These are phyloP conservation scores for Sugiyamaella novakii DNA, from an alignment of 1,139 yeast species.

Conservation along the genomic window DNA sequence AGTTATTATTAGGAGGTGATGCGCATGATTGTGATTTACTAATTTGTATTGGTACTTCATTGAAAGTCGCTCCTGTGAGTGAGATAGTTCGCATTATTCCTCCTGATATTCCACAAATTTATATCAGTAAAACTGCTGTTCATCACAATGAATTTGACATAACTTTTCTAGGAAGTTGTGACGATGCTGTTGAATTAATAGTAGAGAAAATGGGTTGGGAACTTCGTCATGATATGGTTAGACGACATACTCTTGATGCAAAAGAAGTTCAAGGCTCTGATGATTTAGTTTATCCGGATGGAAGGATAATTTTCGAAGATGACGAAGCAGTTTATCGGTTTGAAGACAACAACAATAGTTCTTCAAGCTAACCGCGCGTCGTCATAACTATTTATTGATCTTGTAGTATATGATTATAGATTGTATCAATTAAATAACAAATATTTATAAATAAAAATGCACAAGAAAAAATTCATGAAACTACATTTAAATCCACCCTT, in stretches of 20 bases:
- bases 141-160: conserved; percentile 80
- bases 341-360: not conserved
- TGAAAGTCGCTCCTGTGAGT: conserved; percentile 95
- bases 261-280: conserved; percentile 1
- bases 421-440: conserved; percentile 1
- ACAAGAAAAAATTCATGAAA: conserved; percentile 14
- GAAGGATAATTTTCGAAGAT: conserved; percentile 30
- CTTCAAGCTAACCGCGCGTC: too few species aligned
- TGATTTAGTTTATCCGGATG: conserved; percentile 28
- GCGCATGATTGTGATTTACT: conserved; percentile 73
- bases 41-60: conserved; percentile 88
- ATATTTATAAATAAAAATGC: conserved; percentile 11
- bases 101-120: conserved; percentile 73
- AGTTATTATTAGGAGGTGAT: conserved; percentile 44
- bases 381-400: not conserved
- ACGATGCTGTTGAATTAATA: conserved; percentile 75
- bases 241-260: conserved; percentile 25
- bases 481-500: conserved; percentile 59
- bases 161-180: conserved; percentile 80
- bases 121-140: conserved; percentile 81
- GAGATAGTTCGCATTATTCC: conserved; percentile 81
- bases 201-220: conserved; percentile 67
- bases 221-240: conserved; percentile 56
- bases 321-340: conserved; percentile 33
- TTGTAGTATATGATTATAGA: not conserved